Evolutionary conservation across 164 flowering plant genomes (phyloP).

Genomic region (Sedum album): DNA sequence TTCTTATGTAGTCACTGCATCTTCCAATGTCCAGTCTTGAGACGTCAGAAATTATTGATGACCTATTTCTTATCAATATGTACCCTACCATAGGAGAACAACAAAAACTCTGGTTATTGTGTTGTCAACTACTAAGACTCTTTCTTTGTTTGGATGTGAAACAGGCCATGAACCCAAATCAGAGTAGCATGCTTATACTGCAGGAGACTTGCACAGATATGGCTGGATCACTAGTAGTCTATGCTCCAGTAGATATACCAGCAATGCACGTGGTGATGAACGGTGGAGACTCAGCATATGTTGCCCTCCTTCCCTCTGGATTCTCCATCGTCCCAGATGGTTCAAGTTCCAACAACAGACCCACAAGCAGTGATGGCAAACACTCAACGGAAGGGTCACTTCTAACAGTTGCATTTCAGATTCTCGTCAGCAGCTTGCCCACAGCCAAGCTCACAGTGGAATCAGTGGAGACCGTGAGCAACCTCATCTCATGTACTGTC

Average conservation of each 20-base stretch:
- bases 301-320: constrained; percentile 88
- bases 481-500: constrained; percentile 91
- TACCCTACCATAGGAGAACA: too few relatives aligned
- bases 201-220: constrained; percentile 91
- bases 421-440: constrained; percentile 84
- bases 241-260: constrained; percentile 96
- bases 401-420: constrained; percentile 88
- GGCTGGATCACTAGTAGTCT: constrained; percentile 85
- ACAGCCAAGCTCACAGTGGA: constrained; percentile 92
- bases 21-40: not conserved
- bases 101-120: not conserved
- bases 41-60: not conserved
- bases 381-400: constrained; percentile 58
- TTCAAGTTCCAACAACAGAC: constrained; percentile 29
- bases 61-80: not conserved
- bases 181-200: constrained; percentile 87
- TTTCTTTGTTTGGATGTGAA: not conserved
- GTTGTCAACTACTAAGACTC: not conserved
- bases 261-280: constrained; percentile 97
- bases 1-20: constrained; percentile 7
- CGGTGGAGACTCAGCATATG: constrained; percentile 93
- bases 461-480: constrained; percentile 93
- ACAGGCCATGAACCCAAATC: constrained; percentile 81
- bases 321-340: constrained; percentile 85
- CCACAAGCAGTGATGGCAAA: constrained; percentile 5